These are phyloP conservation scores for Haberlea rhodopensis DNA, from an alignment of 257 asterid genomes.

Conservation along the genomic window DNA sequence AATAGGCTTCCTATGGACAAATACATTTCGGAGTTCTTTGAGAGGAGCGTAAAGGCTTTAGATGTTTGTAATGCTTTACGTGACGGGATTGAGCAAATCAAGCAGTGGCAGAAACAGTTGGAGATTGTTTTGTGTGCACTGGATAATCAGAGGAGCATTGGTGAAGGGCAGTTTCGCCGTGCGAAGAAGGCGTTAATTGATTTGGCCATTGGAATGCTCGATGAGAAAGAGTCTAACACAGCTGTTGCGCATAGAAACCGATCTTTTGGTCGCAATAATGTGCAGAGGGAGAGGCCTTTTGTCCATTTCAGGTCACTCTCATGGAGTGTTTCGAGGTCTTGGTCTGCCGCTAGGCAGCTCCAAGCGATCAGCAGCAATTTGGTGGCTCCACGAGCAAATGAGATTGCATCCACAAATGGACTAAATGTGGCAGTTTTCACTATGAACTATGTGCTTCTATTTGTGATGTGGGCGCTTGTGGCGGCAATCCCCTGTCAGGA, in stretches of 20 bases:
- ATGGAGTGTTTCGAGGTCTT: conserved; percentile 90
- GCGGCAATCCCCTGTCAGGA: conserved; percentile 99
- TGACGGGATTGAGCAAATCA: conserved; percentile 65
- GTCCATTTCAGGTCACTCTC: conserved; percentile 75
- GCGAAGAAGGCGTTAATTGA: conserved; percentile 64
- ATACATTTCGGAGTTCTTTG: conserved; percentile 45
- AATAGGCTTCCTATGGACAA: conserved; percentile 45
- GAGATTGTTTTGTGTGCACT: conserved; percentile 60
- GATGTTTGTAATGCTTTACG: conserved; percentile 75
- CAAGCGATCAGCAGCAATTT: conserved; percentile 80
- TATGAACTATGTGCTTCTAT: conserved; percentile 72
- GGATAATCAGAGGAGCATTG: conserved; percentile 45
- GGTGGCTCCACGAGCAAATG: conserved; percentile 59
- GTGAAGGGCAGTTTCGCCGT: conserved; percentile 77
- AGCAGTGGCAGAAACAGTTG: conserved; percentile 62
- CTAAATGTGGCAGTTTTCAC: conserved; percentile 66
- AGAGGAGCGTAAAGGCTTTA: conserved; percentile 64
- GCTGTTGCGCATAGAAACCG: conserved; percentile 63
- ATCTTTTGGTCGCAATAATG: conserved; percentile 65
- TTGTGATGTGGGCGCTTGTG: conserved; percentile 91
- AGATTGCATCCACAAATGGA: conserved; percentile 58
- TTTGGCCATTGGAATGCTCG: conserved; percentile 51
- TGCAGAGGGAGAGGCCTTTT: conserved; percentile 40
- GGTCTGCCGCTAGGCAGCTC: conserved; percentile 91
- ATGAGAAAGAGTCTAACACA: conserved; percentile 34